Percentiles rank a stretch among this genome's conserved stretches.
Conservation (phyloP, 805 yeast genomes). For the Saccharomyces eubayanus region DNA sequence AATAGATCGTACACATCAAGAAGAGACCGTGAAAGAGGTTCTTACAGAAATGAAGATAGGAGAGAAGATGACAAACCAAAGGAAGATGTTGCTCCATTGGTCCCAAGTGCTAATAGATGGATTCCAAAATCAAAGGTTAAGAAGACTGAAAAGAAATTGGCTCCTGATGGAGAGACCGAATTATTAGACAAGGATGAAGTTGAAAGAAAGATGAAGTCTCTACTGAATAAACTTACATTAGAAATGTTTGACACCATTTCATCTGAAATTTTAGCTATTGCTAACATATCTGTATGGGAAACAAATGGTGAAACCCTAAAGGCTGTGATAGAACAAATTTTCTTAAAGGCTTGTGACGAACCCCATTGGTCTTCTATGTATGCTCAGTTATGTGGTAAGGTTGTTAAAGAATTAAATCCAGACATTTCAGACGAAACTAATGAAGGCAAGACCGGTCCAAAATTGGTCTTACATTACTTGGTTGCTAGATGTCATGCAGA, state of each 20-base stretch:
- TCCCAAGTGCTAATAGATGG: slow-evolving; percentile 84
- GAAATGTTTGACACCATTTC: slow-evolving; percentile 83
- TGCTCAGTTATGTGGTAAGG: slow-evolving; percentile 81
- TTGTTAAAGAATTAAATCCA: slow-evolving; percentile 56
- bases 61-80: slow-evolving; percentile 43
- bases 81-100: slow-evolving; percentile 74
- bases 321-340: slow-evolving; percentile 72
- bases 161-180: slow-evolving; percentile 72
- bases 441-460: slow-evolving; percentile 52
- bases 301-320: slow-evolving; percentile 73
- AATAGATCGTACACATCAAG: slow-evolving; percentile 32
- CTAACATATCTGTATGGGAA: slow-evolving; percentile 82
- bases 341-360: slow-evolving; percentile 95
- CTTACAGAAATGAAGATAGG: slow-evolving; percentile 33
- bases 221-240: slow-evolving; percentile 86
- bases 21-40: slow-evolving; percentile 35
- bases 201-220: slow-evolving; percentile 74
- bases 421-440: slow-evolving; percentile 55
- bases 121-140: slow-evolving; percentile 67
- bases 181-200: slow-evolving; percentile 62
- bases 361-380: slow-evolving; percentile 97
- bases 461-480: slow-evolving; percentile 69
- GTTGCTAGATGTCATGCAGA: slow-evolving; percentile 85
- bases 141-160: slow-evolving; percentile 51
- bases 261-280: slow-evolving; percentile 64